phyloP scores from a whole-genome alignment of 805 yeast species.

The Suhomyces pyralidae region DNA sequence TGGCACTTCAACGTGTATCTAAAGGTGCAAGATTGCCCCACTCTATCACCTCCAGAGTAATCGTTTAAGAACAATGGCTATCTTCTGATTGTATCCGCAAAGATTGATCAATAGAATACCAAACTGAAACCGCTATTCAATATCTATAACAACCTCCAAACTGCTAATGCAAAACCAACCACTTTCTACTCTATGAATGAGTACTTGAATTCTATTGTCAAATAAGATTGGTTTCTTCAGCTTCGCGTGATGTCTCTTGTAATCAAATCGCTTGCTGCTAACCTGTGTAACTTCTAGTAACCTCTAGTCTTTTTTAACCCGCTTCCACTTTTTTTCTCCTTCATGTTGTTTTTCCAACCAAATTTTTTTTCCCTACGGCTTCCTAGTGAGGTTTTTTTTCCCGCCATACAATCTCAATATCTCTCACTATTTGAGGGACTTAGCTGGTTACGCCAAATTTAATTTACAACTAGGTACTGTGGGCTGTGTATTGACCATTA shows the following conservation, averaged over 20 bases:
- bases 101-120: not conserved
- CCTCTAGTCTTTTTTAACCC: not conserved
- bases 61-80: not conserved
- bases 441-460: not conserved
- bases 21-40: not conserved
- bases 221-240: not conserved
- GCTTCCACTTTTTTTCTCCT: not conserved
- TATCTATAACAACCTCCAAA: not conserved
- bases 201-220: not conserved
- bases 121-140: not conserved
- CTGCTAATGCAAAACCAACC: not conserved
- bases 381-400: not conserved
- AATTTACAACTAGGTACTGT: not conserved
- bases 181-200: not conserved
- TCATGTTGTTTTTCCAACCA: constrained; percentile 1
- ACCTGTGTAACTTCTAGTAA: not conserved
- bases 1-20: not conserved
- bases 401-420: not conserved
- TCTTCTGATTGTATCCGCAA: not conserved
- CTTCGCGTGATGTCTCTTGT: not conserved
- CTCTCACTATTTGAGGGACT: not conserved
- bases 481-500: not conserved
- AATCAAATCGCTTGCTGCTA: not conserved
- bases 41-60: not conserved
- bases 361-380: not conserved